These are phyloP conservation scores for Lagenidium giganteum DNA, from an alignment of 352 stramenopile species.

Conservation along the genomic window DNA sequence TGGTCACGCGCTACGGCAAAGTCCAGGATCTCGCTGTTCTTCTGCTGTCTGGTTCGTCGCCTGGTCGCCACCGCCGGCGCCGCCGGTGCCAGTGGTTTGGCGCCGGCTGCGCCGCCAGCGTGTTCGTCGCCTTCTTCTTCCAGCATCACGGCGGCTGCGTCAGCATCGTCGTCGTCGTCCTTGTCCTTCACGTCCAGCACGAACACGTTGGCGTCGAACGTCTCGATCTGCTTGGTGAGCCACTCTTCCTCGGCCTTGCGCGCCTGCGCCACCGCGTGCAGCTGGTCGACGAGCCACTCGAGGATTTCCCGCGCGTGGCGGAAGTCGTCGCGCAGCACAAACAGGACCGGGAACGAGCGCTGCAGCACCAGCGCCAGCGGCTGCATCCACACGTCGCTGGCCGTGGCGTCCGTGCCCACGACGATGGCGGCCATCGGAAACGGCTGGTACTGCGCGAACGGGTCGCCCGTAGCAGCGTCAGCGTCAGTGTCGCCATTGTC, in stretches of 20 bases:
- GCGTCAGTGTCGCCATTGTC: constrained; percentile 13
- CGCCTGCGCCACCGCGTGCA: constrained; percentile 31
- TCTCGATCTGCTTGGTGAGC: constrained; percentile 43
- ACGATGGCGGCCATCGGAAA: constrained; percentile 63
- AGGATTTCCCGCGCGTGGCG: constrained; percentile 45
- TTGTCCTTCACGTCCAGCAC: neutral
- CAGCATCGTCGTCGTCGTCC: neutral
- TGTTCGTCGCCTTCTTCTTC: constrained; percentile 8
- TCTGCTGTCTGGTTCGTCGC: neutral
- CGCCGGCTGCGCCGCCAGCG: neutral
- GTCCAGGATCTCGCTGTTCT: too few relatives aligned
- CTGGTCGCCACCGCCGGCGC: constrained; percentile 1
- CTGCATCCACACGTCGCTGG: constrained; percentile 70
- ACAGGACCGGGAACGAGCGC: constrained; percentile 60
- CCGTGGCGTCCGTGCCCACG: constrained; percentile 61
- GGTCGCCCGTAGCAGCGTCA: constrained; percentile 19
- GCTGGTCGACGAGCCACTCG: constrained; percentile 55
- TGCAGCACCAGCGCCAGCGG: constrained; percentile 63
- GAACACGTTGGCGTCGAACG: constrained; percentile 27
- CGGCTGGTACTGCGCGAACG: constrained; percentile 38
- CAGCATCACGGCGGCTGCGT: neutral
- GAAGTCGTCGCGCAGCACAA: constrained; percentile 51
- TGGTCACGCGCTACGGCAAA: too few relatives aligned
- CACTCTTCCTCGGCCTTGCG: constrained; percentile 45
- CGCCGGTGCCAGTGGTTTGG: neutral